Percentiles rank a stretch among this genome's conserved stretches.
Conservation (phyloP, 306 rosid species). For the Vigna angularis region DNA sequence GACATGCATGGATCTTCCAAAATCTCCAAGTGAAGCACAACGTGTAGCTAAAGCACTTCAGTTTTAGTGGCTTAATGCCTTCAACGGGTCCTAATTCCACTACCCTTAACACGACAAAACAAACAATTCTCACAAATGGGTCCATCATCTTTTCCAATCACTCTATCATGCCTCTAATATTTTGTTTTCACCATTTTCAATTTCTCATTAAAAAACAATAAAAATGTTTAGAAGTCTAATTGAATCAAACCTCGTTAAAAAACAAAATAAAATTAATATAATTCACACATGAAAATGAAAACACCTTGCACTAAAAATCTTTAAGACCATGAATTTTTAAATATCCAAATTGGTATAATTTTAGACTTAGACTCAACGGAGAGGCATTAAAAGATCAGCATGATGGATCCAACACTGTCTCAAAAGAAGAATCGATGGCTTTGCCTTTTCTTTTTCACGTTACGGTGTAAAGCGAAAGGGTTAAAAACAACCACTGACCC, state of each 20-base stretch:
- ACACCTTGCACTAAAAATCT: no score
- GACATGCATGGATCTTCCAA: no score
- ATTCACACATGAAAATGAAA: no score
- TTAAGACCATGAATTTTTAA: no score
- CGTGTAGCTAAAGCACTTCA: constrained; percentile 3
- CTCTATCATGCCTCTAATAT: not conserved
- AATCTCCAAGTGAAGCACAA: constrained; percentile 24
- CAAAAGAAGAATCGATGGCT: constrained; percentile 50
- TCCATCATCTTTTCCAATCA: constrained; percentile 40
- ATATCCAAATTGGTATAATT: no score
- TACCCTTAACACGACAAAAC: not conserved
- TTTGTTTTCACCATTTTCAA: constrained; percentile 5
- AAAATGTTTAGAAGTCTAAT: no score
- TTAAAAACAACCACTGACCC: not conserved
- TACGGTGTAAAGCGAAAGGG: constrained; percentile 43
- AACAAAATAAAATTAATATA: no score
- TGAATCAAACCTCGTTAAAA: no score
- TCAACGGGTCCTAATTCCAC: constrained; percentile 43
- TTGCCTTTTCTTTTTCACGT: constrained; percentile 47
- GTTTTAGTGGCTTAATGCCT: constrained; percentile 40
- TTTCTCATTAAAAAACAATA: no score
- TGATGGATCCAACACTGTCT: constrained; percentile 69
- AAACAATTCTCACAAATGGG: constrained; percentile 25
- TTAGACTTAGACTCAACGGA: not conserved
- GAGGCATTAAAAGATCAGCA: constrained; percentile 44